A percentile compares a stretch with the other conserved stretches of the same genome.
phyloP scores from a whole-genome alignment of 2,329 filamentous ascomycete genomes.

The Aulographum hederae region DNA sequence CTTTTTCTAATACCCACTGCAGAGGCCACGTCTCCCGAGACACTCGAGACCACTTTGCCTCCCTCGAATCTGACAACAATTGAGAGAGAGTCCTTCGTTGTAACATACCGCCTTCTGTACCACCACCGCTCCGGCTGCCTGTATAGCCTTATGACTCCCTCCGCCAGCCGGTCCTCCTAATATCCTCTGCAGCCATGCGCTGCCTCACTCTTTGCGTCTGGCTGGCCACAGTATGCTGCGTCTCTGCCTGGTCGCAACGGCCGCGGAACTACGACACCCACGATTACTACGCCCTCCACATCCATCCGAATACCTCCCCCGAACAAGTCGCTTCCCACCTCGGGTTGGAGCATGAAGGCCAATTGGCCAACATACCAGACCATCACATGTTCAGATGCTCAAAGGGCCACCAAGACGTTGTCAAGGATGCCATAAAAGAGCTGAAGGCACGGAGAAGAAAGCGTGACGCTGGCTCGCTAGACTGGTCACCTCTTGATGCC shows the following conservation, averaged over 20 bases:
- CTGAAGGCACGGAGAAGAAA: conserved; percentile 42
- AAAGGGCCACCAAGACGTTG: conserved; percentile 34
- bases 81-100: too few relatives aligned
- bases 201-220: neutral
- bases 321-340: conserved; percentile 51
- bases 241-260: neutral
- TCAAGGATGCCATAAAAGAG: conserved; percentile 32
- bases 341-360: conserved; percentile 64
- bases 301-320: conserved; percentile 48
- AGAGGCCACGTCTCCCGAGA: too few relatives aligned
- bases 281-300: conserved; percentile 87
- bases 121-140: too few relatives aligned
- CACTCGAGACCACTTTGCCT: too few relatives aligned
- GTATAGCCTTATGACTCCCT: too few relatives aligned
- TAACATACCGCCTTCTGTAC: too few relatives aligned
- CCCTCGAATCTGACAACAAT: too few relatives aligned
- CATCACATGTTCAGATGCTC: conserved; percentile 76
- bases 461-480: conserved; percentile 25
- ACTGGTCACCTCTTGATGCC: conserved; percentile 45
- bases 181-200: neutral
- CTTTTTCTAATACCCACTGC: too few relatives aligned
- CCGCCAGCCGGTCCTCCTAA: too few relatives aligned
- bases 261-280: conserved; percentile 56
- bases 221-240: neutral
- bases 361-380: conserved; percentile 55